Evolutionary conservation across 495 filamentous ascomycete genomes (phyloP).

Genomic region (Penicillium roqueforti): DNA sequence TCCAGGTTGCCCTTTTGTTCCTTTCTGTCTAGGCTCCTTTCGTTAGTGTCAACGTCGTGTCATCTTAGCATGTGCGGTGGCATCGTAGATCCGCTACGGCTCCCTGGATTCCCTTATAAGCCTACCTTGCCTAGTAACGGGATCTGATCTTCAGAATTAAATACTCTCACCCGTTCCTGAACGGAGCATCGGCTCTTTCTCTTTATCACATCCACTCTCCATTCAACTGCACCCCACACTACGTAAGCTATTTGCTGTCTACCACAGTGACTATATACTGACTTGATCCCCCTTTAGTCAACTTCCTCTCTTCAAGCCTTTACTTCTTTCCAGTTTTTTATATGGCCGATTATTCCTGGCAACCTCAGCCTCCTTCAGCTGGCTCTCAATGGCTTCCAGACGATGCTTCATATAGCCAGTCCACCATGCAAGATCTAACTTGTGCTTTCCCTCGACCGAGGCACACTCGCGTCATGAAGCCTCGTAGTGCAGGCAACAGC

Average conservation of each 20-base stretch:
- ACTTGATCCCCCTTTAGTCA: not conserved
- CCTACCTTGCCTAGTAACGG: constrained; percentile 1
- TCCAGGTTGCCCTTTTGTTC: constrained; percentile 12
- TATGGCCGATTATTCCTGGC: constrained; percentile 36
- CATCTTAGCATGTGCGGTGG: constrained; percentile 40
- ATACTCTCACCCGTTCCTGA: constrained; percentile 15
- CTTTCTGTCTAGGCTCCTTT: constrained; percentile 33
- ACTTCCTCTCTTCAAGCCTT: not conserved
- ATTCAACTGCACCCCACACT: constrained; percentile 1
- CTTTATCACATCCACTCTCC: not conserved
- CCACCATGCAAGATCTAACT: constrained; percentile 31
- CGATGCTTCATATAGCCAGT: constrained; percentile 21
- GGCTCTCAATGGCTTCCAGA: constrained; percentile 31
- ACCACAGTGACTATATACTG: constrained; percentile 1
- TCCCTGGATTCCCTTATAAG: constrained; percentile 28
- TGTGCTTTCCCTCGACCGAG: constrained; percentile 35
- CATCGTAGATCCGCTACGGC: constrained; percentile 36
- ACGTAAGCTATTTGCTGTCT: constrained; percentile 1
- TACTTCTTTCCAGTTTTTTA: constrained; percentile 8
- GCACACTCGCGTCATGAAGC: constrained; percentile 57
- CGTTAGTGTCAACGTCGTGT: constrained; percentile 45
- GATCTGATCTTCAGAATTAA: constrained; percentile 10
- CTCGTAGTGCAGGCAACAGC: constrained; percentile 66
- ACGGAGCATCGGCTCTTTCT: constrained; percentile 8
- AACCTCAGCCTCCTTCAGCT: constrained; percentile 27